phyloP scores from a whole-genome alignment of 176 grass and related monocot species.

The Bonia amplexicaulis region DNA sequence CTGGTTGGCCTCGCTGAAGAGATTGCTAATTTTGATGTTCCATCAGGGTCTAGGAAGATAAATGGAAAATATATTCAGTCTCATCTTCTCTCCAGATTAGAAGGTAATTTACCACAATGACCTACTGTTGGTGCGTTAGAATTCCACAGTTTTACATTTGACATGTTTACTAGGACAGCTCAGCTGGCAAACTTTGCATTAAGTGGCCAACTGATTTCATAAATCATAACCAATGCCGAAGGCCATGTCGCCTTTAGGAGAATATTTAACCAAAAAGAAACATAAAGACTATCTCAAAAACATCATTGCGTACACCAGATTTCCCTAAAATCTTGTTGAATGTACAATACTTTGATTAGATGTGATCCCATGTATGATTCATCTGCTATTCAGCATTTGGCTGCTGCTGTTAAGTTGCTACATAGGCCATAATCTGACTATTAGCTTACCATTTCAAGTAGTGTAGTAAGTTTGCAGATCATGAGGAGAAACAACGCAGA shows the following conservation, averaged over 20 bases:
- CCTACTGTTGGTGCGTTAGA: neutral
- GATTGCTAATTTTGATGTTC: constrained; percentile 73
- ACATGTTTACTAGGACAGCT: neutral
- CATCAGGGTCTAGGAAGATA: constrained; percentile 65
- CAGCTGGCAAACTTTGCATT: neutral
- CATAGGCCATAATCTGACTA: neutral
- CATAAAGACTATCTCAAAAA: neutral
- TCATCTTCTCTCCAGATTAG: constrained; percentile 81
- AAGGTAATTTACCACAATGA: constrained; percentile 47
- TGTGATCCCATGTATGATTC: neutral
- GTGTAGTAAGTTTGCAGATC: neutral
- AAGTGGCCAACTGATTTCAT: neutral
- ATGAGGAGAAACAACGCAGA: neutral
- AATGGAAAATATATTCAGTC: constrained; percentile 92
- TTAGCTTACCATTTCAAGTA: neutral
- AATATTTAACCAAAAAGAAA: neutral
- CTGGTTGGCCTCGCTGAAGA: constrained; percentile 92
- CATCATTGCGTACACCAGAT: neutral
- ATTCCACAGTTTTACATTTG: neutral
- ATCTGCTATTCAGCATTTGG: neutral
- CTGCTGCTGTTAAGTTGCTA: neutral
- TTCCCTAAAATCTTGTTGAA: neutral
- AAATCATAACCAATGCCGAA: neutral
- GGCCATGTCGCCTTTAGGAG: neutral
- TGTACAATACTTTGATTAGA: neutral